phyloP scores from a whole-genome alignment of 495 filamentous ascomycete genomes.

The Podospora didyma region DNA sequence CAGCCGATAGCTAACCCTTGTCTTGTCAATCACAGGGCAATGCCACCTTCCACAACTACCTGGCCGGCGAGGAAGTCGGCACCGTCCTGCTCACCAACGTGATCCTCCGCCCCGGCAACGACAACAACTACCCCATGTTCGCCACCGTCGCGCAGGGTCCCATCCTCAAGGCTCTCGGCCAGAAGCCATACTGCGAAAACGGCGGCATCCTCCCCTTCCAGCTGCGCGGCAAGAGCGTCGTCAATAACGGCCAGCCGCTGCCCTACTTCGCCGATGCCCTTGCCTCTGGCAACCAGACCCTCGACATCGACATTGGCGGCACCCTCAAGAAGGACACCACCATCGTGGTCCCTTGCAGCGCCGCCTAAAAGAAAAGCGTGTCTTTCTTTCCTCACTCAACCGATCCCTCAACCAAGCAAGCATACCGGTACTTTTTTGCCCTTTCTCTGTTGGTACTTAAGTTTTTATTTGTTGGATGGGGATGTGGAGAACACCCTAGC shows the following conservation, averaged over 20 bases:
- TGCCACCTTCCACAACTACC: conserved; percentile 56
- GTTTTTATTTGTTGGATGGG: conserved; percentile 3
- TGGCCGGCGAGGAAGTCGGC: conserved; percentile 50
- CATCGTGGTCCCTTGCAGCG: neutral
- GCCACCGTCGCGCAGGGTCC: conserved; percentile 48
- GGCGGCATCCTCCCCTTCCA: conserved; percentile 54
- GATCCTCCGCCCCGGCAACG: conserved; percentile 51
- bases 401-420: neutral
- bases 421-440: neutral
- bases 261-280: conserved; percentile 56
- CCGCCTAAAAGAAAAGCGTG: too few relatives aligned
- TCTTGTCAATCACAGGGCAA: conserved; percentile 55
- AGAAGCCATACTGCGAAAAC: conserved; percentile 42
- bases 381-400: too few relatives aligned
- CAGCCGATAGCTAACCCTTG: too few relatives aligned
- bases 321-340: conserved; percentile 19
- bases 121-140: conserved; percentile 54
- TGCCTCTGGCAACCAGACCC: conserved; percentile 29
- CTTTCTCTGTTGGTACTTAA: conserved; percentile 1
- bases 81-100: conserved; percentile 54
- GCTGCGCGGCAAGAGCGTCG: conserved; percentile 53
- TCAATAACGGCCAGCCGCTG: conserved; percentile 56
- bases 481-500: neutral
- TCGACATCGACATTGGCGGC: conserved; percentile 32
- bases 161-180: conserved; percentile 40